Evolutionary conservation across 345 rosid genomes (phyloP).

Genomic region (Garcia nutans): DNA sequence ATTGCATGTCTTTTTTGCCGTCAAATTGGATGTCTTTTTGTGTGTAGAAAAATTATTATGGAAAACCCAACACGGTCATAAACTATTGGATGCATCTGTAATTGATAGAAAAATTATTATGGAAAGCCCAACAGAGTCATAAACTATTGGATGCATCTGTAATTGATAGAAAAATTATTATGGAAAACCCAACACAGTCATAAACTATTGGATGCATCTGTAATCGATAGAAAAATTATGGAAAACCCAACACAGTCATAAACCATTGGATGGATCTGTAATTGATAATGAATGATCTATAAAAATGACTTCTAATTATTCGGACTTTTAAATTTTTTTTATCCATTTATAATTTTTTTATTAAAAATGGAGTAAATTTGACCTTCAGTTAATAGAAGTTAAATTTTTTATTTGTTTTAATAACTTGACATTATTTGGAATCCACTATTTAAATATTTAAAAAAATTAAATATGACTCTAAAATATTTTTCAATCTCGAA

Average conservation of each 20-base stretch:
- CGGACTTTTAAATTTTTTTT: too few relatives aligned
- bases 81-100: not conserved
- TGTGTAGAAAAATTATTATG: not conserved
- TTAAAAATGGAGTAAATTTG: too few relatives aligned
- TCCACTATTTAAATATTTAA: too few relatives aligned
- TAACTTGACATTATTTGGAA: too few relatives aligned
- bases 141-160: not conserved
- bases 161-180: constrained; percentile 1
- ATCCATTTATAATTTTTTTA: too few relatives aligned
- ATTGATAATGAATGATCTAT: too few relatives aligned
- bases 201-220: not conserved
- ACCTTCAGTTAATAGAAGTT: too few relatives aligned
- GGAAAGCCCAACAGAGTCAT: not conserved
- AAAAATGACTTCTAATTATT: too few relatives aligned
- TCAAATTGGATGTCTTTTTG: not conserved
- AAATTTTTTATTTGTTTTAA: too few relatives aligned
- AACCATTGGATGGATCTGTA: not conserved
- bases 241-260: not conserved
- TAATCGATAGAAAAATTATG: not conserved
- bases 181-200: not conserved
- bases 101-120: constrained; percentile 1
- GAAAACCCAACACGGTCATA: not conserved
- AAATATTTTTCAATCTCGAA: too few relatives aligned
- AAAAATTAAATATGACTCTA: too few relatives aligned
- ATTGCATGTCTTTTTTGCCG: not conserved